phyloP scores from a whole-genome alignment of 768 basidiomycete species.

The Cytidiella melzeri region DNA sequence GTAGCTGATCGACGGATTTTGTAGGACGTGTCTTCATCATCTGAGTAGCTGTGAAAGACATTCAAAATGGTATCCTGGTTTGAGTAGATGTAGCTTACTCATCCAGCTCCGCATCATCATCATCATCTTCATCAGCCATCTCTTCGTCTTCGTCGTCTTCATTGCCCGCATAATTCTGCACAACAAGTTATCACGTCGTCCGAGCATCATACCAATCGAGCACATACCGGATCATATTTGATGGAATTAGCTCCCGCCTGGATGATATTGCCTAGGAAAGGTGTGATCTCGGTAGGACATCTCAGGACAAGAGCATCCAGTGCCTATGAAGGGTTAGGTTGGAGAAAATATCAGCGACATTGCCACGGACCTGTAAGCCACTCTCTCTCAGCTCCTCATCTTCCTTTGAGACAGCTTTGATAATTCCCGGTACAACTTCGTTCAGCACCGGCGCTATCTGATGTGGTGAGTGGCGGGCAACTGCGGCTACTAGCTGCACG shows the following conservation, averaged over 20 bases:
- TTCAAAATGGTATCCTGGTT: conserved; percentile 9
- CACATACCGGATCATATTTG: conserved; percentile 86
- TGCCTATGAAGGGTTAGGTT: conserved; percentile 40
- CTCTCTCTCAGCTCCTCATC: conserved; percentile 84
- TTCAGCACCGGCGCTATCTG: conserved; percentile 56
- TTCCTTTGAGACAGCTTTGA: conserved; percentile 63
- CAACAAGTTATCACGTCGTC: conserved; percentile 5
- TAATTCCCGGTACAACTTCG: conserved; percentile 62
- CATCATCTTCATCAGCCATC: conserved; percentile 62
- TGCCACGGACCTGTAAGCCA: conserved; percentile 56
- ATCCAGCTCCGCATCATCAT: conserved; percentile 74
- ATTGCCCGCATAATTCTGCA: conserved; percentile 69
- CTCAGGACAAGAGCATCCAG: conserved; percentile 80
- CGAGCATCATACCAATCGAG: neutral
- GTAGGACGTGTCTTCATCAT: conserved; percentile 98
- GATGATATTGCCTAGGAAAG: conserved; percentile 63
- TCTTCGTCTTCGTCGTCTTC: conserved; percentile 63
- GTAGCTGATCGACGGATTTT: conserved; percentile 93
- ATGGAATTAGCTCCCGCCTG: conserved; percentile 71
- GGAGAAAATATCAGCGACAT: neutral
- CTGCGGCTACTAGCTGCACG: conserved; percentile 71
- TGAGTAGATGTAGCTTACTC: conserved; percentile 38
- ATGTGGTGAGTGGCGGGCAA: conserved; percentile 67
- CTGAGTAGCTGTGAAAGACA: conserved; percentile 64
- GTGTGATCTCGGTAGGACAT: conserved; percentile 76